Evolutionary conservation across 192 early-diverging fungal genomes (phyloP), one percentile per base, ranked within the genome.

Genomic region (Podila clonocystis): DNA sequence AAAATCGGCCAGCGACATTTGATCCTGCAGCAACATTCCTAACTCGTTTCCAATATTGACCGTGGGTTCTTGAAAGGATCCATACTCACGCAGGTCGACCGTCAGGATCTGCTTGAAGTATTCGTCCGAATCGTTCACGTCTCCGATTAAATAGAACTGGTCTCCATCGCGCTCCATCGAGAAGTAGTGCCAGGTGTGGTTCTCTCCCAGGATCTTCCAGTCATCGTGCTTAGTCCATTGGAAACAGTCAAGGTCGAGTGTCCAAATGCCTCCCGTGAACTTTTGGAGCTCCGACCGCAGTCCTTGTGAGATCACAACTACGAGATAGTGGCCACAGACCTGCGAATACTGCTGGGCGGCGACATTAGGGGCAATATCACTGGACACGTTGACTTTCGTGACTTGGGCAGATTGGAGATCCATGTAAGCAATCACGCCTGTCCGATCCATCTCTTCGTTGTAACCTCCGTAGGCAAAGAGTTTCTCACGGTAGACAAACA

Each of bases 391-490:
- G 22, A 91, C 33, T 31, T 84, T 82, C 48, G 87, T 88, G 59
- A 84, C 82, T 50, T 76, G 63, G 24, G 74, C 55, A 22, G 82
- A 73, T 4, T 82, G 59, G 15, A 91, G 66, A 63, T 93, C 90
- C 50, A 92, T 82, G 61, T 89, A 90, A 9, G 86, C 74, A 2
- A 93, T 75, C 12, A 86, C 74, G 9, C 82, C 83, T 33, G 83
- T 83, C 29, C 90, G 75, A 34, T 90, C 89, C 86, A 88, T 87
- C 49, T 88, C 87, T 41, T 87, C 86, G 30, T 82, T 82, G 17
- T 88, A 80, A 1, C 91, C 91, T 50, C 91, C 90, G 69, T 85
- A 93, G 9, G 89, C 65, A 75, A 89, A 90, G 22, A 93, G 78
- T 13, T 90, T 84, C 24, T 82, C 64, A 28, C 82, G 75, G 73